Conservation (phyloP, 2,329 filamentous ascomycete genomes). For the Incumbomyces delicatus region DNA sequence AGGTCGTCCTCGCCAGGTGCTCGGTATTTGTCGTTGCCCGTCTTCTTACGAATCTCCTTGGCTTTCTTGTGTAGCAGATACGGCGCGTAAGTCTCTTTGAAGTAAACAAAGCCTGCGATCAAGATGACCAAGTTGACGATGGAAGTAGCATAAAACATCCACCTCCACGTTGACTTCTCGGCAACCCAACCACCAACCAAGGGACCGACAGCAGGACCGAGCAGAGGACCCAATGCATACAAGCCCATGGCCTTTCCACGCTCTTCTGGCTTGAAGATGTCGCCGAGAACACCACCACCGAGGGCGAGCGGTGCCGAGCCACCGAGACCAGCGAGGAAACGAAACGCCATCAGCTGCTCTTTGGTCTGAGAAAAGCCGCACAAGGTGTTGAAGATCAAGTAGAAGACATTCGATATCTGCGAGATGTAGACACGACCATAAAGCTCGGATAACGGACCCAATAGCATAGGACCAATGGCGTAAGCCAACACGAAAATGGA, state of each 20-base stretch:
- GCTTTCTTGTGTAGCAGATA: slow-evolving; percentile 50
- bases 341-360: slow-evolving; percentile 47
- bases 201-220: slow-evolving; percentile 42
- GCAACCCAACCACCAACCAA: slow-evolving; percentile 54
- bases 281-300: slow-evolving; percentile 33
- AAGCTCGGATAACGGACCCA: slow-evolving; percentile 47
- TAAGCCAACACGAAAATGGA: slow-evolving; percentile 49
- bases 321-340: slow-evolving; percentile 50
- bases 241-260: slow-evolving; percentile 22
- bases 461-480: slow-evolving; percentile 43
- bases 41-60: slow-evolving; percentile 30
- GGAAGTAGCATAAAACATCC: slow-evolving; percentile 44
- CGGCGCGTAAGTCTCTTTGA: slow-evolving; percentile 53
- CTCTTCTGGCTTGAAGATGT: slow-evolving; percentile 22
- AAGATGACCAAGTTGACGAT: slow-evolving; percentile 51
- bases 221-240: slow-evolving; percentile 21
- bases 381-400: slow-evolving; percentile 50
- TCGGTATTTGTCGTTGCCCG: slow-evolving; percentile 23
- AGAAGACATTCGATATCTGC: slow-evolving; percentile 47
- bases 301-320: slow-evolving; percentile 47
- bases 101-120: slow-evolving; percentile 45
- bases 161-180: slow-evolving; percentile 26
- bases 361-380: slow-evolving; percentile 49
- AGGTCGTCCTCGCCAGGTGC: slow-evolving; percentile 23
- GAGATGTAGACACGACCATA: slow-evolving; percentile 48